phyloP scores from a whole-genome alignment of 2,329 filamentous ascomycete genomes.

The Microdochium nivale region DNA sequence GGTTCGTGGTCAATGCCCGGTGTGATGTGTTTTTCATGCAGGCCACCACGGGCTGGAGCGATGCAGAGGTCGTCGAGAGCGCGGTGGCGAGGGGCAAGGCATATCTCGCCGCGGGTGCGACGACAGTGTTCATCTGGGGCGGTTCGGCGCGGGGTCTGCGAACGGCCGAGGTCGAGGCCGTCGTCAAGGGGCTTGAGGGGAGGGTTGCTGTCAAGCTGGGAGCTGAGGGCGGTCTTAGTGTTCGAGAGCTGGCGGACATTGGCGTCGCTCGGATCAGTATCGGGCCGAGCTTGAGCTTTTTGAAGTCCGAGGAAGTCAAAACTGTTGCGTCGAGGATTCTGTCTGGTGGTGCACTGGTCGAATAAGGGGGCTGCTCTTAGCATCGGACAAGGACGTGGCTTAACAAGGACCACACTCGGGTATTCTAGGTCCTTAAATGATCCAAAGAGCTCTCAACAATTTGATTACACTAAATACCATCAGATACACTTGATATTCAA shows the following conservation, averaged over 20 bases:
- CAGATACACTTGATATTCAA: too few relatives aligned
- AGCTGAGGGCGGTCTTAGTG: constrained; percentile 28
- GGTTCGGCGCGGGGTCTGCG: constrained; percentile 31
- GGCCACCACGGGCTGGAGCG: constrained; percentile 14
- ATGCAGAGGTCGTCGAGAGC: constrained; percentile 31
- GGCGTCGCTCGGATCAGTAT: constrained; percentile 48
- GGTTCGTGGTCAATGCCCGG: constrained; percentile 50
- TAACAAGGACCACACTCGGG: too few relatives aligned
- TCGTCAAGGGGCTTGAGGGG: constrained; percentile 40
- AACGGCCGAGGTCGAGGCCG: constrained; percentile 32
- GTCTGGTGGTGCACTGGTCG: constrained; percentile 7
- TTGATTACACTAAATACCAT: too few relatives aligned
- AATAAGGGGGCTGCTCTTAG: background rate
- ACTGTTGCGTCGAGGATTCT: constrained; percentile 22
- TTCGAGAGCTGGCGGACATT: constrained; percentile 33
- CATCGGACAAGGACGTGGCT: too few relatives aligned
- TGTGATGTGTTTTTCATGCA: constrained; percentile 40
- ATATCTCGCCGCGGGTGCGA: constrained; percentile 50
- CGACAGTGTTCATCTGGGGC: constrained; percentile 54
- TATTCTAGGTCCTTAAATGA: too few relatives aligned
- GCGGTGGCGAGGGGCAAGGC: constrained; percentile 43
- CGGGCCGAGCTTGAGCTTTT: constrained; percentile 35
- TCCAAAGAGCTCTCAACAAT: too few relatives aligned
- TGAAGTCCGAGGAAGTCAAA: constrained; percentile 29
- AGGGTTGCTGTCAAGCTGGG: constrained; percentile 38